Evolutionary conservation across 768 basidiomycete species (phyloP), one percentile per base, ranked within the genome.

Genomic region (Tylopilus sp.): DNA sequence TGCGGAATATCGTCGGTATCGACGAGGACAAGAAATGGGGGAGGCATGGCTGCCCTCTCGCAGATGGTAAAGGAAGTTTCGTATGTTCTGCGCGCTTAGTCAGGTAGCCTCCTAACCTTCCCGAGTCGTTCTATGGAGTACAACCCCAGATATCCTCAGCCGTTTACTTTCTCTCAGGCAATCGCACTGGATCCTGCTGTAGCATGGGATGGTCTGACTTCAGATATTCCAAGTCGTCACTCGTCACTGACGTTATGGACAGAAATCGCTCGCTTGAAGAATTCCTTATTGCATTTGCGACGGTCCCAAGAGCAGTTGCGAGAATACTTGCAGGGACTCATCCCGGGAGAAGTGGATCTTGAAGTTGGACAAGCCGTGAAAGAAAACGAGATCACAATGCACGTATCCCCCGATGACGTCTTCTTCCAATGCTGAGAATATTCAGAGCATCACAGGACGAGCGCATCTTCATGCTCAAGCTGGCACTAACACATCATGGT

Each of bases 181-280:
- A 70, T 80, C 28, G 72, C 70, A 17, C 74, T 92, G 48, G 87
- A 89, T 59, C 79, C 86, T 7, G 67, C 78, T 16, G 77, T 83
- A 11, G 86, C 90, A 50, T 80, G 79, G 44, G 85, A 89, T 79
- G 90, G 90, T 89, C 48, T 58, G 59, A 24, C 42, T 28, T 28
- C 40, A 8, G 37, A 31, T 12, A 48, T 43, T 24, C 21, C 29
- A 40, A 14, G 42, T 34, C 50, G 31, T 49, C 51, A 25, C 28
- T 36, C 10, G 37, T 40, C 17, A 21, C 53, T 52, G 17, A 55
- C 34, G 50, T 19, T 28, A 17, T 37, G 24, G 33, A 52, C 53
- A 92, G 91, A 93, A 68, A 89, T 92, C 44, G 66, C 82, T 30
- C 83, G 91, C 50, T 74, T 92, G 13, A 80, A 83, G 58, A 83